Conservation (phyloP, 2,329 filamentous ascomycete genomes). For the Sarocladium kiliense region DNA sequence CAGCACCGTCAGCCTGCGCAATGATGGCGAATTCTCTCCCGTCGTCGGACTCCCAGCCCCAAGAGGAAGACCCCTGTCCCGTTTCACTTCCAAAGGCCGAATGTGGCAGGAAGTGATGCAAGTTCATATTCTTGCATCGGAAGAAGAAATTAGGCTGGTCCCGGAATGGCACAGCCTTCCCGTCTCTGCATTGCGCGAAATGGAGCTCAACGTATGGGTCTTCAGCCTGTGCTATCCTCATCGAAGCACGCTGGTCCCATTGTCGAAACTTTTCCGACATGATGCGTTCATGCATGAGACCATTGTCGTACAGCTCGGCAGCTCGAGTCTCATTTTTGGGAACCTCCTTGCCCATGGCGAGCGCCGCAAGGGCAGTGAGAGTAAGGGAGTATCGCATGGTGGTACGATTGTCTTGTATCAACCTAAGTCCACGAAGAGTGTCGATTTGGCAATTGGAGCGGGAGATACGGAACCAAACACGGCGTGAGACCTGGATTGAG, state of each 20-base stretch:
- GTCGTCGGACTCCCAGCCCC: slow-evolving; percentile 48
- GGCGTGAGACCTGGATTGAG: no score
- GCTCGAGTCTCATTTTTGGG: slow-evolving; percentile 21
- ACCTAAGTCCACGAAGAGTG: no score
- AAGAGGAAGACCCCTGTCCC: slow-evolving; percentile 34
- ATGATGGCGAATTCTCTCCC: slow-evolving; percentile 51
- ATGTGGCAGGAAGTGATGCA: slow-evolving; percentile 32
- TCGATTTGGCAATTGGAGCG: background rate
- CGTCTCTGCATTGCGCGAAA: slow-evolving; percentile 32
- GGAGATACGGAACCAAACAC: no score
- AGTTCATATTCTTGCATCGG: slow-evolving; percentile 36
- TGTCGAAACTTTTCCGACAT: slow-evolving; percentile 12
- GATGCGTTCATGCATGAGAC: slow-evolving; percentile 21
- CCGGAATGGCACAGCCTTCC: slow-evolving; percentile 32
- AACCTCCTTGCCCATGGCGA: slow-evolving; percentile 22
- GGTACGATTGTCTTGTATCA: no score
- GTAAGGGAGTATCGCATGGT: slow-evolving; percentile 6
- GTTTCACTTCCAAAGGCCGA: slow-evolving; percentile 26
- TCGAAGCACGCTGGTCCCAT: slow-evolving; percentile 5
- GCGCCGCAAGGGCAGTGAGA: slow-evolving; percentile 9
- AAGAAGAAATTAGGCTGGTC: slow-evolving; percentile 40
- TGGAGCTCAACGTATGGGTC: slow-evolving; percentile 24
- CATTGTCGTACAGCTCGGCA: slow-evolving; percentile 24
- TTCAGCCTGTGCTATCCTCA: slow-evolving; percentile 18
- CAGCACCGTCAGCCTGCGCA: slow-evolving; percentile 48